Evolutionary conservation across 257 asterid species (phyloP).

Genomic region (Parsonsia alboflavescens): DNA sequence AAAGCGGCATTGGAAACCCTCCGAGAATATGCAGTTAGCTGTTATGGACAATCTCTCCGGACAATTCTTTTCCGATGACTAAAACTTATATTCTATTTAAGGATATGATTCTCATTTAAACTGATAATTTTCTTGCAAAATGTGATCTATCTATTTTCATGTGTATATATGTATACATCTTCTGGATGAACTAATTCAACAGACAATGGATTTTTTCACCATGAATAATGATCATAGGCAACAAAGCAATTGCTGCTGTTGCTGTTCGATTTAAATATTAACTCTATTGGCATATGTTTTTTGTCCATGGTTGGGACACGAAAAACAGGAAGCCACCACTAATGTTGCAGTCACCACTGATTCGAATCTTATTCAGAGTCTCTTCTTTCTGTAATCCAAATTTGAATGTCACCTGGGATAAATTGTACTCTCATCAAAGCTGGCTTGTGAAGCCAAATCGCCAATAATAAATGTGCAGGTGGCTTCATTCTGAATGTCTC

Average conservation of each 20-base stretch:
- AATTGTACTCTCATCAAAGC: conserved; percentile 2
- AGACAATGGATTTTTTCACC: not conserved
- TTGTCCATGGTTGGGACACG: not conserved
- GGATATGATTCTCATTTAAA: not conserved
- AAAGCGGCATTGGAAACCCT: conserved; percentile 94
- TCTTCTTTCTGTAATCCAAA: too few relatives aligned
- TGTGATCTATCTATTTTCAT: too few relatives aligned
- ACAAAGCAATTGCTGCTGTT: not conserved
- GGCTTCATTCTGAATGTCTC: not conserved
- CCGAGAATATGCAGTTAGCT: conserved; percentile 87
- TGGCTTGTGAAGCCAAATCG: conserved; percentile 3
- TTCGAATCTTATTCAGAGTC: too few relatives aligned
- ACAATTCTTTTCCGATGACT: conserved; percentile 51
- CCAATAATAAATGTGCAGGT: not conserved
- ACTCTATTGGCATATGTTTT: not conserved
- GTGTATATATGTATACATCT: not conserved
- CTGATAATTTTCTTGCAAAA: not conserved
- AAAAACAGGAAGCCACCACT: too few relatives aligned
- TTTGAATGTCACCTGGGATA: conserved; percentile 4
- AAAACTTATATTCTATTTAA: not conserved
- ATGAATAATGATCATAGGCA: not conserved
- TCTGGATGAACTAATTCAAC: conserved; percentile 1
- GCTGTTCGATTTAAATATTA: not conserved
- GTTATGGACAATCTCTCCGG: conserved; percentile 71
- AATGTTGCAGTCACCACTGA: too few relatives aligned